These are phyloP conservation scores for Flagelloscypha sp. DNA, from an alignment of 768 basidiomycete species.

Conservation along the genomic window DNA sequence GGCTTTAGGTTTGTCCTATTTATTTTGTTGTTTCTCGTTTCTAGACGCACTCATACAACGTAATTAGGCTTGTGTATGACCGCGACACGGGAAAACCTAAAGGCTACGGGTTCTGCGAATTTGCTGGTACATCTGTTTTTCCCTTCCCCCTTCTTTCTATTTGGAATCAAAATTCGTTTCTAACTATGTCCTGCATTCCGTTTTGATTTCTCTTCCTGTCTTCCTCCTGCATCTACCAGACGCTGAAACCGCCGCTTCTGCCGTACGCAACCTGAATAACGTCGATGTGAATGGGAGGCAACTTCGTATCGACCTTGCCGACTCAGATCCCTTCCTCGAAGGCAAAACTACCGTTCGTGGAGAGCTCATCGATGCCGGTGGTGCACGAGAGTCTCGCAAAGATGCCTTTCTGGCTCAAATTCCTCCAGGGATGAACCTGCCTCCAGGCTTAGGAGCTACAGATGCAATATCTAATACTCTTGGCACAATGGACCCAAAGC, in stretches of 20 bases:
- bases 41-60: conserved; percentile 7
- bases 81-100: conserved; percentile 90
- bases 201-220: conserved; percentile 6
- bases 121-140: conserved; percentile 61
- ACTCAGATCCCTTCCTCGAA: conserved; percentile 87
- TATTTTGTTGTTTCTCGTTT: background rate
- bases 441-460: conserved; percentile 60
- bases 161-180: background rate
- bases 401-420: conserved; percentile 54
- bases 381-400: conserved; percentile 25
- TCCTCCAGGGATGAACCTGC: conserved; percentile 69
- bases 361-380: conserved; percentile 65
- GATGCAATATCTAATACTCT: conserved; percentile 84
- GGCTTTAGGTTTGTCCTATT: conserved; percentile 63
- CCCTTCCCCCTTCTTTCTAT: conserved; percentile 1
- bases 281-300: conserved; percentile 88
- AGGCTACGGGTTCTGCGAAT: conserved; percentile 93
- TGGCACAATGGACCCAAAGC: conserved; percentile 72
- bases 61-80: conserved; percentile 72
- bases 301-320: conserved; percentile 88
- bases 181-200: conserved; percentile 9
- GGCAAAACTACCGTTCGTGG: conserved; percentile 84
- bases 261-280: conserved; percentile 93
- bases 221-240: conserved; percentile 38
- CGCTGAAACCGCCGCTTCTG: conserved; percentile 91